Conservation (phyloP, 176 grass and related monocot genomes). For the Hyparrhenia diplandra region DNA sequence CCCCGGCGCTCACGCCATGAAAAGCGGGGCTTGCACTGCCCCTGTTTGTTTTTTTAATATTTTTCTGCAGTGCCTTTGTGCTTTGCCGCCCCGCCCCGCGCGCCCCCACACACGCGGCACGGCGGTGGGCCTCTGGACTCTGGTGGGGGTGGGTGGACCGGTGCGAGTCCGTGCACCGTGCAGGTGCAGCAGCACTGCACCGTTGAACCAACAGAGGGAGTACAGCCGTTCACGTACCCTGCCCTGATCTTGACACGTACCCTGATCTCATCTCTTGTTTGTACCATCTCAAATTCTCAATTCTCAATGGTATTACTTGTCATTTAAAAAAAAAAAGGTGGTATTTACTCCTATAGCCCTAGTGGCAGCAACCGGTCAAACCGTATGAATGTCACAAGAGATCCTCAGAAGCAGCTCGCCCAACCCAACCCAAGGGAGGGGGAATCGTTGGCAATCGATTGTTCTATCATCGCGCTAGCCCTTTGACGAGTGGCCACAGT, state of each 20-base stretch:
- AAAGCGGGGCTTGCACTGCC: constrained; percentile 21
- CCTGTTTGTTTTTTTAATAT: background rate
- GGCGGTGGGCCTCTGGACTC: background rate
- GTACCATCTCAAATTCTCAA: no score
- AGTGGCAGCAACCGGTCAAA: background rate
- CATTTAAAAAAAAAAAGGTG: no score
- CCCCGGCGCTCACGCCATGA: constrained; percentile 41
- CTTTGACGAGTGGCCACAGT: background rate
- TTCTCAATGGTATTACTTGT: no score
- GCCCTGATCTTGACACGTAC: background rate
- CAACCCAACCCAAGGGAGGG: background rate
- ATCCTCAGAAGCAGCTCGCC: background rate
- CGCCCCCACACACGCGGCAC: background rate
- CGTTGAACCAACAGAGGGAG: background rate
- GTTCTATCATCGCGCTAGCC: constrained; percentile 22
- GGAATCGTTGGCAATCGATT: constrained; percentile 22
- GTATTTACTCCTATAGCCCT: no score
- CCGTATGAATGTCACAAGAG: background rate
- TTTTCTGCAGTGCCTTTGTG: background rate
- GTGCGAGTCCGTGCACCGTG: constrained; percentile 12
- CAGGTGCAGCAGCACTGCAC: background rate
- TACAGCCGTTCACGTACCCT: background rate
- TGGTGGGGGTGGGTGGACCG: constrained; percentile 9
- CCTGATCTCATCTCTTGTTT: background rate
- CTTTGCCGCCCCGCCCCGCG: background rate